A percentile compares a stretch with the other conserved stretches of the same genome.
Evolutionary conservation across 1,139 yeast species (phyloP).

Genomic region (Sugiyamaella paludigena): DNA sequence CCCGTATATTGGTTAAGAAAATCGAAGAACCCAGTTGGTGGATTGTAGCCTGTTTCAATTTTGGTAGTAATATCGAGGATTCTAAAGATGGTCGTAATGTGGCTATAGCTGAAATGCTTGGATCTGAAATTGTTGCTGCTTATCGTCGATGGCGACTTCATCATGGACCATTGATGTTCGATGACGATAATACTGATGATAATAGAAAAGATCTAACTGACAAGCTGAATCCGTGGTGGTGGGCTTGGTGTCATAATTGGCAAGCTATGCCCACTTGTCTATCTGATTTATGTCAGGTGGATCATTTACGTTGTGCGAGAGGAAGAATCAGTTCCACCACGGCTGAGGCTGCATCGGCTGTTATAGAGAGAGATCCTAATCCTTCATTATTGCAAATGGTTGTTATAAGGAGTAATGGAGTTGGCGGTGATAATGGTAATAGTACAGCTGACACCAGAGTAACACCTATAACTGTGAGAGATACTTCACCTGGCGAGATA

Average conservation of each 20-base stretch:
- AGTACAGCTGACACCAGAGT: neutral
- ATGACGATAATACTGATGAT: constrained; percentile 17
- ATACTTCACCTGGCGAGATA: too few species aligned
- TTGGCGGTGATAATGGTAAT: neutral
- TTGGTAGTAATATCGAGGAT: constrained; percentile 14
- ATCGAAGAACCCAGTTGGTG: constrained; percentile 32
- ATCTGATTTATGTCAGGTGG: constrained; percentile 21
- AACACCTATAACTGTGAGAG: too few species aligned
- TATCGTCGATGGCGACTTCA: constrained; percentile 33
- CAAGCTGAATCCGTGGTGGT: constrained; percentile 32
- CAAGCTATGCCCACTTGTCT: constrained; percentile 26
- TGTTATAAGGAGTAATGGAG: constrained; percentile 5
- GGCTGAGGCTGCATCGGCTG: constrained; percentile 27
- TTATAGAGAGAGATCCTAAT: constrained; percentile 19
- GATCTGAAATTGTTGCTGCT: constrained; percentile 27
- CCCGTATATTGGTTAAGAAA: constrained; percentile 28
- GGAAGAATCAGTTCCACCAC: constrained; percentile 28
- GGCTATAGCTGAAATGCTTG: constrained; percentile 27
- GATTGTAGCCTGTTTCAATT: constrained; percentile 28
- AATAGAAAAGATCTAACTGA: constrained; percentile 19
- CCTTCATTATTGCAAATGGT: constrained; percentile 7
- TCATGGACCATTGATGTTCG: constrained; percentile 25
- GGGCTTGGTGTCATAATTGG: constrained; percentile 33
- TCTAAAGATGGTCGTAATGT: constrained; percentile 19
- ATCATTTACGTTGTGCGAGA: constrained; percentile 23